Base-by-base conservation (phyloP, 495 filamentous ascomycete species). In the Penicillium odoratum region DNA sequence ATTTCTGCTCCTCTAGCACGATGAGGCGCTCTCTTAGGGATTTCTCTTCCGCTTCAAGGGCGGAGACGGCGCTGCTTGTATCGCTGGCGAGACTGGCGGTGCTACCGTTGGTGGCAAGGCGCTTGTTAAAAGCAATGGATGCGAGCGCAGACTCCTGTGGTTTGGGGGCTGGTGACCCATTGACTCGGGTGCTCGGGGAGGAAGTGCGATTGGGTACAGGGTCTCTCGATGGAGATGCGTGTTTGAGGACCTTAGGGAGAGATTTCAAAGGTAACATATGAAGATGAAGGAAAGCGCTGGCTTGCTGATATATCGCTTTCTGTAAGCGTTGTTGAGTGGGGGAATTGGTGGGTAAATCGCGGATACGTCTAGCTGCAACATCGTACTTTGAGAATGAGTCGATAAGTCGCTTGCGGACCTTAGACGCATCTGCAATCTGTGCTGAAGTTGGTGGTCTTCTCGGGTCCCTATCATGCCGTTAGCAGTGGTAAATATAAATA, bases 331-430 rank as follows among this genome's bases (percentile, higher is more conserved):
- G 68, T 68, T 98, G 92, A 0, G 90, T 86, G 3, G 85, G 81
- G 34, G 86, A 93, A 5, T 85, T 71, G 30, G 81, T 85, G 31
- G 89, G 88, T 29, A 96, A 71, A 60, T 94, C 87, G 9, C 91
- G 86, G 44, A 98, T 87, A 5, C 93, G 83, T 53, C 87, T 86
- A 11, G 94, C 90, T 1, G 92, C 91, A 2, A 85, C 74, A 68
- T 97, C 90, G 66, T 96, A 97, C 62, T 98, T 92, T 11, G 82
- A 82, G 67, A 98, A 97, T 3, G 91, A 86, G 60, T 98, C 95
- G 7, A 90, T 93, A 2, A 98, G 81, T 38, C 93, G 85, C 70
- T 93, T 97, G 48, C 94, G 88, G 8, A 94, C 87, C 73, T 92
- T 96, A 30, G 88, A 88, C 3, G 95, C 94, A 62, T 98, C 93